Evolutionary conservation across 2,329 filamentous ascomycete species (phyloP), one percentile per base, ranked within the genome.

Genomic region (Aspergillus sp.): DNA sequence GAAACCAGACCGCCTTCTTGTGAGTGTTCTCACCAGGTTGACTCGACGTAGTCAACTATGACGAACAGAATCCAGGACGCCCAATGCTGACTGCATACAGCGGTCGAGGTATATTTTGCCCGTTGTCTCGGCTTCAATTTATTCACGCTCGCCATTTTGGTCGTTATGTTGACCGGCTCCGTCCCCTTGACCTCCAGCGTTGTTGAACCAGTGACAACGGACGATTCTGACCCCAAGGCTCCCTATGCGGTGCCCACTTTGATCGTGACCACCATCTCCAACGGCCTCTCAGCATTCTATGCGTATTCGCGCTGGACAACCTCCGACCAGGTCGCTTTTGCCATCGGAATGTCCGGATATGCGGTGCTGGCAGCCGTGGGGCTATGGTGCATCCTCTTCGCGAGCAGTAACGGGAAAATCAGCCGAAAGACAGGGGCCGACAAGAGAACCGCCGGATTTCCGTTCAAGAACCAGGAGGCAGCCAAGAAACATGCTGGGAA

Each of bases 31-130:
- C 12, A 12, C n/a, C 16, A 26, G 3, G 6, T 10, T 45, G 31
- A 42, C 5, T 16, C 16, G 22, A 22, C 16, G 11, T 4, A 39
- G 36, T 39, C 36, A 6, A 14, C 36, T n/a, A 42, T n/a, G 36
- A 42, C 36, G 6, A 49, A 22, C 4, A 10, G 46, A 11, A 42
- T 16, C n/a, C 16, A 46, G n/a, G 5, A 52, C 9, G 26, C 2
- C 26, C 32, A 42, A 42, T 42, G 32, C 18, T 26, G 32, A 20
- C 22, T 36, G 22, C 14, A 16, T 49, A 22, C 10, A 29, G n/a
- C 58, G 24, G 80, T 91, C 32, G 89, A 92, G 74, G 77, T 84
- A 57, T 94, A 94, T 81, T 87, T 93, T 73, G 86, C 86, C 54
- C 88, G 90, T 47, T 85, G 83, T 29, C 82, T 92, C 1, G 90